A percentile compares a stretch with the other conserved stretches of the same genome.
phyloP scores from a whole-genome alignment of 805 yeast genomes.

The Diddensiella santjacobensis region DNA sequence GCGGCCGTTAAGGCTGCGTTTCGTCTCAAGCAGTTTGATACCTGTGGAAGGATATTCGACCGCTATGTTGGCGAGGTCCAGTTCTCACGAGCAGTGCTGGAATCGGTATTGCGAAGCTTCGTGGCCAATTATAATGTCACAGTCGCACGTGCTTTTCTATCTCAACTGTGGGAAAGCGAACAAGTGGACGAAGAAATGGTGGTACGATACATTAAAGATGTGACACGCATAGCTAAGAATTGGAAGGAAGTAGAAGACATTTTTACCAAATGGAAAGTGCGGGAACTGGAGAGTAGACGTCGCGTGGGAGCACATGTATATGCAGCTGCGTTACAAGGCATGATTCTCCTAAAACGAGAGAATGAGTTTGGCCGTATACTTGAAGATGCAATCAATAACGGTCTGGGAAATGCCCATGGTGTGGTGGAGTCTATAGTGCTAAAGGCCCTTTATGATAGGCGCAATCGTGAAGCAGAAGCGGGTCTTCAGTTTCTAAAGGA shows the following conservation, averaged over 20 bases:
- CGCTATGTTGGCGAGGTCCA: constrained; percentile 12
- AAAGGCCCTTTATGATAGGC: constrained; percentile 11
- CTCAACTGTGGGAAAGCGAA: constrained; percentile 13
- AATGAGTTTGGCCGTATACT: constrained; percentile 5
- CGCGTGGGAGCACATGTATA: constrained; percentile 5
- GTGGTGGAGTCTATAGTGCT: constrained; percentile 10
- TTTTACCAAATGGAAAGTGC: constrained; percentile 14
- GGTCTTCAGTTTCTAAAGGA: not conserved
- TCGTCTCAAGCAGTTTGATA: constrained; percentile 7
- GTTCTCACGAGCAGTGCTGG: constrained; percentile 10
- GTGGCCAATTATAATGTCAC: constrained; percentile 17
- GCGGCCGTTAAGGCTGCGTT: constrained; percentile 18
- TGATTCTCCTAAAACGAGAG: constrained; percentile 1
- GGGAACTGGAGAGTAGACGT: not conserved
- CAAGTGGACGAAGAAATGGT: constrained; percentile 10
- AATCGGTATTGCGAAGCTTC: constrained; percentile 14
- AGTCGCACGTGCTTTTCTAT: constrained; percentile 19
- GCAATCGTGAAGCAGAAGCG: not conserved
- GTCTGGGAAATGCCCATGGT: constrained; percentile 6
- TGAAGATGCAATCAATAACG: constrained; percentile 7
- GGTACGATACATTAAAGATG: constrained; percentile 13
- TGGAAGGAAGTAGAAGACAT: constrained; percentile 12
- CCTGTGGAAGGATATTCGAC: constrained; percentile 18
- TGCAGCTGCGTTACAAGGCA: constrained; percentile 12
- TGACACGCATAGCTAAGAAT: constrained; percentile 13